A percentile compares a stretch with the other conserved stretches of the same genome.
Conservation (phyloP, 2,329 filamentous ascomycete genomes). For the Neonectria coccinea region DNA sequence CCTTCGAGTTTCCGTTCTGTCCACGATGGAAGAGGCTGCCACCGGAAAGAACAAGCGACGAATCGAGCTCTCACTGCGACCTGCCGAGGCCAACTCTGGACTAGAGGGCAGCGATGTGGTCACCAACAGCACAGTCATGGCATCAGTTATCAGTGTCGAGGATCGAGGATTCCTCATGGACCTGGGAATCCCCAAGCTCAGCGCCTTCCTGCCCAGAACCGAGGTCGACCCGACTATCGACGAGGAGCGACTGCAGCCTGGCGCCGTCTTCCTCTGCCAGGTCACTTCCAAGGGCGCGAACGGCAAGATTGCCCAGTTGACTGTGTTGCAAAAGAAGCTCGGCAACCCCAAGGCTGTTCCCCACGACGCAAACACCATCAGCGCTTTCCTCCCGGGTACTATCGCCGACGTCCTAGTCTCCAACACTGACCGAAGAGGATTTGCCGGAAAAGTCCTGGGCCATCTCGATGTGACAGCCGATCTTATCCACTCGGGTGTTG, state of each 20-base stretch:
- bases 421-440: conserved; percentile 78
- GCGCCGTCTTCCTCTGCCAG: conserved; percentile 85
- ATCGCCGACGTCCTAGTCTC: conserved; percentile 86
- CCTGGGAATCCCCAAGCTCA: conserved; percentile 78
- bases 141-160: conserved; percentile 89
- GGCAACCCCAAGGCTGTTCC: conserved; percentile 75
- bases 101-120: conserved; percentile 80
- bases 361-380: conserved; percentile 84
- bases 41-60: conserved; percentile 77
- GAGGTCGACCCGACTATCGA: conserved; percentile 77
- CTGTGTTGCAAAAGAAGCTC: conserved; percentile 76
- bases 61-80: conserved; percentile 89
- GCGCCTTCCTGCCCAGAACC: conserved; percentile 87
- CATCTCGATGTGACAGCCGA: conserved; percentile 92
- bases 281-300: conserved; percentile 80
- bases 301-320: conserved; percentile 88
- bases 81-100: conserved; percentile 80
- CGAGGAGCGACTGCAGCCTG: conserved; percentile 79
- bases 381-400: conserved; percentile 92
- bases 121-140: conserved; percentile 83
- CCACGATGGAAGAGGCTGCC: conserved; percentile 75
- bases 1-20: conserved; percentile 83
- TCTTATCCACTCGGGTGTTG: conserved; percentile 85
- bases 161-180: conserved; percentile 97
- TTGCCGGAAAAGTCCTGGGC: conserved; percentile 92